Base-by-base conservation (phyloP, 306 rosid genomes). In the Dryas alaskensis region DNA sequence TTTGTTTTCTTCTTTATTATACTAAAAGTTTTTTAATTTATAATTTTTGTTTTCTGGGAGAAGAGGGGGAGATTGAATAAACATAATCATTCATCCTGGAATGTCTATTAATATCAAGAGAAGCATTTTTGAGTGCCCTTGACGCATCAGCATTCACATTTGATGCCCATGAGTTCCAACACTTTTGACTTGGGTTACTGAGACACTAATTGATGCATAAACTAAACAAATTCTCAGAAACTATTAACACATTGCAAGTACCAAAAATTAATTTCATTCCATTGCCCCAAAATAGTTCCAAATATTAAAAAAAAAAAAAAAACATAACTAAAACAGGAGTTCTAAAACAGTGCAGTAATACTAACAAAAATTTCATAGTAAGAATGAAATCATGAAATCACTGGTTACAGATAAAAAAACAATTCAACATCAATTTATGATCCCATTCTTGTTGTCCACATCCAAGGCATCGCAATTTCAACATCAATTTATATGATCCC, bases 391-490 rank as follows among this genome's bases (percentile, higher is more conserved):
- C 37, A 31, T 1, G 72, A 60, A 75, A 61, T 69, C 67, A 45
- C 53, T 63, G 60, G 73, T 67, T 79, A 52, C 31, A 71, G 25
- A 74, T 55, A 31, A 60, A 59, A 74, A 60, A 57, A 67, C 22
- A 48, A 27, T 40, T 53, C 50, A 60, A 44, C 64, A 2, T 58
- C 4, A 75, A 17, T 81, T 89, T 57, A 92, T 92, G 62, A 92
- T 92, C 25, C 97, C 97, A 44, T 90, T 93, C 85, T 90, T 93
- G 89, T 93, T 90, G 60, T 97, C 98, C 65, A 93, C 96, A 75
- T 93, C 98, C 86, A 90, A 81, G 25, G 98, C 98, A 66, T 93
- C 98, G 14, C 84, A 85, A 66, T 93, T 31, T 31, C 37, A 31
- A 31, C 37, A 31, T 71, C 4, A 75, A 25, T 81, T 89, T 92